A percentile compares a stretch with the other conserved stretches of the same genome.
Conservation (phyloP, 176 grass and related monocot genomes). For the Rhipidocladum racemiflorum region DNA sequence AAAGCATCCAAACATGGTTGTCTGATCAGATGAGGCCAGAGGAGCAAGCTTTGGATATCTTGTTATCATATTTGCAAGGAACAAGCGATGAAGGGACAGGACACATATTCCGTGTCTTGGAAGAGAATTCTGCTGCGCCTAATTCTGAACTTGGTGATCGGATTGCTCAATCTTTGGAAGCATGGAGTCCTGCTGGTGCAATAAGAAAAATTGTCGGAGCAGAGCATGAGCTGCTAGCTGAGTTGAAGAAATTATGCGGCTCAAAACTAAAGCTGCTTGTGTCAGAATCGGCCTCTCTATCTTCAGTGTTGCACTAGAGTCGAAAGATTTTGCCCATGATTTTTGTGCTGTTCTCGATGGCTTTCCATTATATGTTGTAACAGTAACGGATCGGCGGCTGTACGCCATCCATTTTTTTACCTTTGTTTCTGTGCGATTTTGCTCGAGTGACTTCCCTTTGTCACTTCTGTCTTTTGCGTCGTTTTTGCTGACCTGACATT, state of each 20-base stretch:
- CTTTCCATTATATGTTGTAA: slow-evolving; percentile 33
- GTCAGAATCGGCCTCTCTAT: slow-evolving; percentile 33
- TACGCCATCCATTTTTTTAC: slow-evolving; percentile 21
- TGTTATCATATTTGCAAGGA: slow-evolving; percentile 58
- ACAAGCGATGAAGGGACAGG: slow-evolving; percentile 46
- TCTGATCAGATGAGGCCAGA: slow-evolving; percentile 59
- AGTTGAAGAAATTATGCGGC: slow-evolving; percentile 51
- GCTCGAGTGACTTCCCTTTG: neutral
- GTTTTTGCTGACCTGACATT: neutral
- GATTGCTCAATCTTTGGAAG: slow-evolving; percentile 51
- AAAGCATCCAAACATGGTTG: slow-evolving; percentile 51
- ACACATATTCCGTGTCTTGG: slow-evolving; percentile 44
- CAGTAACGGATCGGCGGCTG: neutral
- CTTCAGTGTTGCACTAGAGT: slow-evolving; percentile 17
- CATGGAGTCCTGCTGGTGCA: slow-evolving; percentile 53
- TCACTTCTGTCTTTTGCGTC: neutral
- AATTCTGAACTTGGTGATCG: slow-evolving; percentile 52
- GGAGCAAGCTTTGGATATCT: slow-evolving; percentile 61
- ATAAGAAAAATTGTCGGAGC: slow-evolving; percentile 56
- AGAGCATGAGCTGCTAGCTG: slow-evolving; percentile 40
- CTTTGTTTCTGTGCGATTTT: slow-evolving; percentile 34
- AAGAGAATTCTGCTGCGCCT: slow-evolving; percentile 42
- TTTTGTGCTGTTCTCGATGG: slow-evolving; percentile 19
- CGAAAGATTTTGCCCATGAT: slow-evolving; percentile 29
- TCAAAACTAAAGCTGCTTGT: slow-evolving; percentile 64